Conservation (phyloP, 352 stramenopile genomes). For the Thraustochytrium striatum region DNA sequence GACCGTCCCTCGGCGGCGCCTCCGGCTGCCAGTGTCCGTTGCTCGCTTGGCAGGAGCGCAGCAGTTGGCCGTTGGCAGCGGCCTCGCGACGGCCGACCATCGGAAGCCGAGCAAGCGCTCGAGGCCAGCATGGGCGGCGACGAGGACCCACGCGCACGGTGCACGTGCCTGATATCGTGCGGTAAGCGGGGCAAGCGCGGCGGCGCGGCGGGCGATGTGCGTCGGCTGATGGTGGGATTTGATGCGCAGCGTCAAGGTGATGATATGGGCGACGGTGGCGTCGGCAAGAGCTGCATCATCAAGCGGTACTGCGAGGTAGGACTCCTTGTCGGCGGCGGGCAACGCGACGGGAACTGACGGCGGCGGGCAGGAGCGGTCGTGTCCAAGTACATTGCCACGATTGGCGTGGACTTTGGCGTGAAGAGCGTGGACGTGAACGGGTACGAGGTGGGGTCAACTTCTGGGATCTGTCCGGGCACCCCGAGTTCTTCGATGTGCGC, state of each 20-base stretch:
- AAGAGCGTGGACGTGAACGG: constrained; percentile 74
- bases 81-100: background rate
- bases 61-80: too few relatives aligned
- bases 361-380: constrained; percentile 76
- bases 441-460: constrained; percentile 81
- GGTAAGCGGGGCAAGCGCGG: background rate
- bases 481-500: constrained; percentile 87
- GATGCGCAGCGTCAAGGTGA: constrained; percentile 78
- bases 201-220: background rate
- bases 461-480: constrained; percentile 82
- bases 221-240: background rate
- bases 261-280: constrained; percentile 79
- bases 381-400: constrained; percentile 89
- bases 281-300: constrained; percentile 89
- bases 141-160: constrained; percentile 1
- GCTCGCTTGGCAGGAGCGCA: too few relatives aligned
- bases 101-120: background rate
- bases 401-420: constrained; percentile 90
- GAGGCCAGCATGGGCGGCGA: background rate
- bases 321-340: too few relatives aligned
- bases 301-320: constrained; percentile 87
- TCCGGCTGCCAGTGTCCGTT: too few relatives aligned
- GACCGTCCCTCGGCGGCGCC: too few relatives aligned
- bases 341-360: too few relatives aligned
- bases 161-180: constrained; percentile 44